Evolutionary conservation across 352 stramenopile genomes (phyloP).

Genomic region (Phytophthora meadii): DNA sequence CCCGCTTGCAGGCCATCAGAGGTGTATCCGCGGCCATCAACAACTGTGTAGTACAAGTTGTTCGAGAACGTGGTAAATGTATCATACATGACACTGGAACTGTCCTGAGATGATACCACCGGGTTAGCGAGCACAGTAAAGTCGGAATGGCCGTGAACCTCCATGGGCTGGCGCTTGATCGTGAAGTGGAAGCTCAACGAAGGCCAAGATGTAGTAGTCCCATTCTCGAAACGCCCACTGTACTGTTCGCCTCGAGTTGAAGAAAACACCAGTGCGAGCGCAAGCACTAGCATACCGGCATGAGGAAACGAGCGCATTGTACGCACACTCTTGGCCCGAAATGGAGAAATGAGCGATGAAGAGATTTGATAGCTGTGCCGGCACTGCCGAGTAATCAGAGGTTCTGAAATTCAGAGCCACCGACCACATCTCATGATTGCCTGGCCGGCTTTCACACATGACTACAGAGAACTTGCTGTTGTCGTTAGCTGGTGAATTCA

Average conservation of each 20-base stretch:
- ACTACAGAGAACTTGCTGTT: constrained; percentile 1
- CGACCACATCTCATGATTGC: constrained; percentile 24
- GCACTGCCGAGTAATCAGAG: background rate
- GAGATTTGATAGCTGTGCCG: constrained; percentile 4
- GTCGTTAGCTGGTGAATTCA: constrained; percentile 3
- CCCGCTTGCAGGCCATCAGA: constrained; percentile 12
- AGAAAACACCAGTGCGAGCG: no score
- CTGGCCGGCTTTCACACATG: constrained; percentile 17
- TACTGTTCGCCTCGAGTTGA: no score
- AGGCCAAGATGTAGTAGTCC: constrained; percentile 7
- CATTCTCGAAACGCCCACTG: background rate
- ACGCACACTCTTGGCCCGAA: background rate
- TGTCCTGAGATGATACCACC: constrained; percentile 6
- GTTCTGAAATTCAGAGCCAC: background rate
- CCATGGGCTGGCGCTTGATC: constrained; percentile 41
- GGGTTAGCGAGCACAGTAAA: constrained; percentile 42
- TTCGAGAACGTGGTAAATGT: constrained; percentile 31
- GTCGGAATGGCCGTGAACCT: constrained; percentile 34
- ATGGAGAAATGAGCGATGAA: constrained; percentile 7
- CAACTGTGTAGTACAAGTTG: constrained; percentile 36
- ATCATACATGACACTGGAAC: constrained; percentile 34
- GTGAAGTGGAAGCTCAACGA: constrained; percentile 41
- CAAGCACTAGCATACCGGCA: no score
- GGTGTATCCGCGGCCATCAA: constrained; percentile 32
- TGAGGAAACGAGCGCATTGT: no score